Evolutionary conservation across 306 rosid species (phyloP).

Genomic region (Cucumis cinereus): DNA sequence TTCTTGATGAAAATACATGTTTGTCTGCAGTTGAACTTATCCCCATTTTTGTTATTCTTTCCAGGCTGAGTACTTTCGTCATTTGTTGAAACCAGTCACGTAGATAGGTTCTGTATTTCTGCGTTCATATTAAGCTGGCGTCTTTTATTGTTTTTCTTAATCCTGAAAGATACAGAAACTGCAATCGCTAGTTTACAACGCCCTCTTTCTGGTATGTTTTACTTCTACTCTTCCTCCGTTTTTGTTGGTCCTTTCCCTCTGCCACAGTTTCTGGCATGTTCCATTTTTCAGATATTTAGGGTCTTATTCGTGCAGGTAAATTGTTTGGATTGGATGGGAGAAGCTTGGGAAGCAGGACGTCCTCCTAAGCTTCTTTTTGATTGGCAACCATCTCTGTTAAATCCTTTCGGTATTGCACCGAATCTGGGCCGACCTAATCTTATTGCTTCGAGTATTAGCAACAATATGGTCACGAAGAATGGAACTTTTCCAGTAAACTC

Average conservation of each 20-base stretch:
- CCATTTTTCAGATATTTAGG: background rate
- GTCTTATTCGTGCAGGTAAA: background rate
- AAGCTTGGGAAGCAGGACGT: conserved; percentile 42
- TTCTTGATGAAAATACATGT: background rate
- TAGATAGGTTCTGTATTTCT: conserved; percentile 31
- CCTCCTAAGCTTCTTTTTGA: conserved; percentile 27
- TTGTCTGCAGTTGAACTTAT: background rate
- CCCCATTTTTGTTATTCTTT: conserved; percentile 12
- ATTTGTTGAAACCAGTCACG: conserved; percentile 96
- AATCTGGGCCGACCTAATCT: conserved; percentile 37
- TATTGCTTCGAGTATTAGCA: conserved; percentile 23
- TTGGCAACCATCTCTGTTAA: conserved; percentile 43
- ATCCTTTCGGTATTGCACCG: conserved; percentile 24
- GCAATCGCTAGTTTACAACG: conserved; percentile 34
- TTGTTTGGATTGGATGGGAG: conserved; percentile 69
- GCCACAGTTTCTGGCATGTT: background rate
- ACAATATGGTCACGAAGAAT: conserved; percentile 20
- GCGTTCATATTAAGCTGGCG: conserved; percentile 49
- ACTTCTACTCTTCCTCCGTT: background rate
- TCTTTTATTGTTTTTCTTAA: conserved; percentile 45
- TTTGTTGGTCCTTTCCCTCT: background rate
- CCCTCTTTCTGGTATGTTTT: conserved; percentile 50
- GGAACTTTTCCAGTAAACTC: conserved; percentile 23
- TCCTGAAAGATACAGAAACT: conserved; percentile 36
- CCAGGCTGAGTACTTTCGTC: conserved; percentile 99